Evolutionary conservation across 2,329 filamentous ascomycete genomes (phyloP), one percentile per base, ranked within the genome.

Genomic region (Chalaropsis ovoidea): DNA sequence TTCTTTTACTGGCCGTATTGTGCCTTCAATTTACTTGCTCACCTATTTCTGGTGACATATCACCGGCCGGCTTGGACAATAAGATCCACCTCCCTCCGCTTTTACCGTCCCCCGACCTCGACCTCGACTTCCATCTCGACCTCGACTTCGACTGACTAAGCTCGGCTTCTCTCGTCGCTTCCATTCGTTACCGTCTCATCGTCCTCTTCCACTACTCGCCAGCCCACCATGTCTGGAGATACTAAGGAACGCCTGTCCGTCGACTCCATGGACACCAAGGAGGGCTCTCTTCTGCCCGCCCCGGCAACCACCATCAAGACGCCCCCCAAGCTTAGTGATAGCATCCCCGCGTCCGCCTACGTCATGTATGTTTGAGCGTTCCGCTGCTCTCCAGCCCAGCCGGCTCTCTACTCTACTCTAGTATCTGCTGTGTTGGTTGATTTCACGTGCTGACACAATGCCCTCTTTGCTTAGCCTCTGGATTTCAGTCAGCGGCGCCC

Each of bases 401-500:
- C 31, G 2, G 31, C 31, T 31, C 31, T 2, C 31, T n/a, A n/a
- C n/a, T n/a, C n/a, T n/a, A n/a, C n/a, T n/a, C n/a, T 31, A 31
- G 31, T 31, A 62, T 62, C 19, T 39, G 7, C 10, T 61, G n/a
- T 19, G 4, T 10, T 43, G 45, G 17, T 19, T 47, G n/a, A 54
- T 45, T 62, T 17, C 42, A 62, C 45, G 27, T 66, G 47, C 65
- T 67, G 43, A 67, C 61, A 35, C 39, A 19, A 42, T 15, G 7
- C 27, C 22, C 47, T 27, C 62, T 19, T 15, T 35, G 31, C 60
- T 11, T 63, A 69, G 68, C 19, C 66, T 68, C 41, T 99, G 94
- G 94, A 97, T 99, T 74, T 80, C 86, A 67, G 82, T 96, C 75
- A 95, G 90, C 73, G 96, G 91, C 54, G 90, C 88, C 72, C 91